A percentile compares a stretch with the other conserved stretches of the same genome.
Conservation (phyloP, 345 rosid genomes). For the Stellera chamaejasme region DNA sequence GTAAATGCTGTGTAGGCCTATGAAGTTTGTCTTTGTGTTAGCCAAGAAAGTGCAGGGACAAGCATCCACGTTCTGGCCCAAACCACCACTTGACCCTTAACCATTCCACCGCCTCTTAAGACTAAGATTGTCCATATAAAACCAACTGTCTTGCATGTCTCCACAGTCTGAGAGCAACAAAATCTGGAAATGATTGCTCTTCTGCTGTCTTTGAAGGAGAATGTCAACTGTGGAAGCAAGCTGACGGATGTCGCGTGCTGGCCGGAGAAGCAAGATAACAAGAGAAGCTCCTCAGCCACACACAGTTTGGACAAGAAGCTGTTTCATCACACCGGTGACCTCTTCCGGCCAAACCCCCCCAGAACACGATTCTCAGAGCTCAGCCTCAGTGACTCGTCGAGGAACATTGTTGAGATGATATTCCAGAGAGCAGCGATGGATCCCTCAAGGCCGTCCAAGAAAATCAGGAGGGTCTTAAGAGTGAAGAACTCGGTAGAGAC, state of each 20-base stretch:
- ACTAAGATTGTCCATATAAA: not conserved
- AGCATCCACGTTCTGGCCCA: conserved; percentile 20
- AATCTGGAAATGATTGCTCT: conserved; percentile 19
- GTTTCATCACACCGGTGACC: conserved; percentile 13
- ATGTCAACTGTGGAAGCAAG: conserved; percentile 22
- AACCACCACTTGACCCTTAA: conserved; percentile 12
- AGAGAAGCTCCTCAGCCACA: conserved; percentile 1
- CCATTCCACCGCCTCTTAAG: not conserved
- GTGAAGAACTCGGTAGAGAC: conserved; percentile 32
- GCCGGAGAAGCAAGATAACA: conserved; percentile 7
- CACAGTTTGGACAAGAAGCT: conserved; percentile 8
- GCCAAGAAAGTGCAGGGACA: not conserved
- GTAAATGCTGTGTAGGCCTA: conserved; percentile 17
- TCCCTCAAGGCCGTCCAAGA: conserved; percentile 27
- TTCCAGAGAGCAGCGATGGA: conserved; percentile 26
- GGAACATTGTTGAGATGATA: conserved; percentile 38
- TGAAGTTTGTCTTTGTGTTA: conserved; percentile 19
- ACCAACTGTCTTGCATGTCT: too few species aligned
- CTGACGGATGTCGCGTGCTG: conserved; percentile 10
- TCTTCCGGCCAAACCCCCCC: conserved; percentile 17
- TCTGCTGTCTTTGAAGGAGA: conserved; percentile 34
- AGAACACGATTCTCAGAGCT: conserved; percentile 27
- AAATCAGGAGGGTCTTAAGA: conserved; percentile 32
- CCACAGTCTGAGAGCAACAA: not conserved
- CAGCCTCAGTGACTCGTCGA: conserved; percentile 34